Evolutionary conservation across 108 stramenopile species (phyloP).

Genomic region (Pseudonitzschia multistriata): DNA sequence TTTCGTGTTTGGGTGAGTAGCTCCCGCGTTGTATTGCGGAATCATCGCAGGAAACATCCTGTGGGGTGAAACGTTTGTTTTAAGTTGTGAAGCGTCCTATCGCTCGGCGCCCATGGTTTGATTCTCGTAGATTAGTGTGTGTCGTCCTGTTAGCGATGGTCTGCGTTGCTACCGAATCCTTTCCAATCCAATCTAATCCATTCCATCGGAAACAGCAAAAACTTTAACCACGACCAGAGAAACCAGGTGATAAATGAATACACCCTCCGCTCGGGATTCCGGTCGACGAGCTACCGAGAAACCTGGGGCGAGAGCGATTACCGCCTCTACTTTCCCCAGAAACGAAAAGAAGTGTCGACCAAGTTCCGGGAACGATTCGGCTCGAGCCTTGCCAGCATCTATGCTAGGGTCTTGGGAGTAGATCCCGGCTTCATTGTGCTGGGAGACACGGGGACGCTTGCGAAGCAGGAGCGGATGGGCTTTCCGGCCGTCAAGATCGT

Average conservation of each 20-base stretch:
- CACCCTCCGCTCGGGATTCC: not conserved
- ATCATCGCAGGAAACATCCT: not conserved
- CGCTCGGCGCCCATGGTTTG: too few species aligned
- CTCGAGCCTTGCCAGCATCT: not conserved
- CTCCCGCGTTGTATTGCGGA: too few species aligned
- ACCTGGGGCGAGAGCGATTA: constrained; percentile 12
- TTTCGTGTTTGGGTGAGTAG: constrained; percentile 15
- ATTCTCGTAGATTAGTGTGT: too few species aligned
- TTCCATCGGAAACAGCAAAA: not conserved
- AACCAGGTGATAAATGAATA: not conserved
- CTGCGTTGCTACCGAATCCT: not conserved
- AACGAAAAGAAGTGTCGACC: not conserved
- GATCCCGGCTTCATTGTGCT: not conserved
- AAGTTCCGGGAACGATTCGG: constrained; percentile 8
- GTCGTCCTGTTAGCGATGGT: too few species aligned
- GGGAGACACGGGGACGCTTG: constrained; percentile 11
- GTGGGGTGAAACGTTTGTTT: too few species aligned
- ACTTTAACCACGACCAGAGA: constrained; percentile 3
- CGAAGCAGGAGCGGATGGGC: constrained; percentile 4
- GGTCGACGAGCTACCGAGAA: constrained; percentile 1
- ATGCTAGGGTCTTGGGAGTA: constrained; percentile 2
- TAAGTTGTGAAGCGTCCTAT: too few species aligned
- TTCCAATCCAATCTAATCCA: not conserved
- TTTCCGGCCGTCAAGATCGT: constrained; percentile 13
- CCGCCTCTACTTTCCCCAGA: constrained; percentile 3